Evolutionary conservation across 768 basidiomycete genomes (phyloP).

Genomic region (Podaxis sp.): DNA sequence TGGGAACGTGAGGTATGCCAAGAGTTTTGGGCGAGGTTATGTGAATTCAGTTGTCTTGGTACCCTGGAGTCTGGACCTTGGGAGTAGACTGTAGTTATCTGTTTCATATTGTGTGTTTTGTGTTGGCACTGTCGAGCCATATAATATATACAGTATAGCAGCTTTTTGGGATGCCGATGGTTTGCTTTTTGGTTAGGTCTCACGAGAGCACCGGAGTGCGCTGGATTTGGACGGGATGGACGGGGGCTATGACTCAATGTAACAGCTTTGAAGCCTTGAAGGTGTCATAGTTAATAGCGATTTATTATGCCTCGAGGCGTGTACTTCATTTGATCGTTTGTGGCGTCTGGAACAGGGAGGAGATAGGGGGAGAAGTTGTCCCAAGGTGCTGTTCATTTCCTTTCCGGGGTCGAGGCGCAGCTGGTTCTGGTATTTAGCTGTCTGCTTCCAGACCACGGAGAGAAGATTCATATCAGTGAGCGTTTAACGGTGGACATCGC

Average conservation of each 20-base stretch:
- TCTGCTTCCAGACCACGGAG: neutral
- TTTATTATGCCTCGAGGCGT: neutral
- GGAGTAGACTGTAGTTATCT: neutral
- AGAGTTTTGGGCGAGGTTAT: neutral
- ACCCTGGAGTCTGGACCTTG: neutral
- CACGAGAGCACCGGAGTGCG: neutral
- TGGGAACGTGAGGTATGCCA: neutral
- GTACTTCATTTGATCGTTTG: neutral
- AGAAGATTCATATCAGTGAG: neutral
- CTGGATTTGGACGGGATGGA: neutral
- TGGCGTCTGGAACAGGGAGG: neutral
- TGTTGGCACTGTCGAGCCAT: too few relatives aligned
- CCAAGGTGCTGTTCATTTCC: neutral
- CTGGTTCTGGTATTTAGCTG: neutral
- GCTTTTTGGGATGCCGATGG: too few relatives aligned
- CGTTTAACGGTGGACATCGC: neutral
- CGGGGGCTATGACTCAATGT: neutral
- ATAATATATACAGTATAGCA: too few relatives aligned
- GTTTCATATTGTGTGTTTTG: neutral
- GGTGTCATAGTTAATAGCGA: neutral
- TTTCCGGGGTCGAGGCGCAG: neutral
- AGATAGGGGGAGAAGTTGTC: neutral
- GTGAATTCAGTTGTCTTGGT: too few relatives aligned
- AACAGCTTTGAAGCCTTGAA: neutral
- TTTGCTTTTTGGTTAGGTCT: neutral